Evolutionary conservation across 1,284 basidiomycete species (phyloP), one percentile per base, ranked within the genome.

Genomic region (Ceratorhiza oryzae-sativae): DNA sequence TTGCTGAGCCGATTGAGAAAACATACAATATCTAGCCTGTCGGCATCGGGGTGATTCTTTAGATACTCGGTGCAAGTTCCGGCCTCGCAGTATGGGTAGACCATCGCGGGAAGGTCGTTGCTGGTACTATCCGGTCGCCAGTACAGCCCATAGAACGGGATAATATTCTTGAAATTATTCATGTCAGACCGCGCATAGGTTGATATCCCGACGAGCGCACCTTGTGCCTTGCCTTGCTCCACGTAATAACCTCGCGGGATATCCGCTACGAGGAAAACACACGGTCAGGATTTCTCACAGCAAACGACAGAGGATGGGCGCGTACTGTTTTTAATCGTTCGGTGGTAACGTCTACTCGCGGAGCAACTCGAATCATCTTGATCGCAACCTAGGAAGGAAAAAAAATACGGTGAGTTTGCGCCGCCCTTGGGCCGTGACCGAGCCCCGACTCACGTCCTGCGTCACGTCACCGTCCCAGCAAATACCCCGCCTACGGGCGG

Each of bases 51-150:
- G 48, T 71, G 3, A 15, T 60, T 27, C 18, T 3, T 36, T 9
- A 73, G 10, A 32, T 71, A 70, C 12, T 42, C 27, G 23, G 30
- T 55, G 49, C 68, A 70, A 41, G 68, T 73, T 3, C 72, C 72
- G 27, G 68, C 42, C 48, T 34, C 46, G 42, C 67, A 73, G 32
- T 60, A 73, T 1, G 72, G 72, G 27, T 55, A 67, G 6, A 67
- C 63, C 63, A 67, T 67, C 3, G 63, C 30, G 5, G 63, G 63
- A 1, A 67, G 39, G n/a, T 42, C 49, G 45, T 67, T 36, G 20
- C 27, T 45, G 12, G 36, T 23, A 10, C 20, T n/a, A 18, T 46
- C 63, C 10, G 48, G 23, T 20, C 20, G n/a, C 63, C 63, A 67
- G 39, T 34, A 56, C 25, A 67, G 36, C 34, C 63, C 63, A 20